Evolutionary conservation across 2,329 filamentous ascomycete genomes (phyloP).

Genomic region (Falciphora oryzae): DNA sequence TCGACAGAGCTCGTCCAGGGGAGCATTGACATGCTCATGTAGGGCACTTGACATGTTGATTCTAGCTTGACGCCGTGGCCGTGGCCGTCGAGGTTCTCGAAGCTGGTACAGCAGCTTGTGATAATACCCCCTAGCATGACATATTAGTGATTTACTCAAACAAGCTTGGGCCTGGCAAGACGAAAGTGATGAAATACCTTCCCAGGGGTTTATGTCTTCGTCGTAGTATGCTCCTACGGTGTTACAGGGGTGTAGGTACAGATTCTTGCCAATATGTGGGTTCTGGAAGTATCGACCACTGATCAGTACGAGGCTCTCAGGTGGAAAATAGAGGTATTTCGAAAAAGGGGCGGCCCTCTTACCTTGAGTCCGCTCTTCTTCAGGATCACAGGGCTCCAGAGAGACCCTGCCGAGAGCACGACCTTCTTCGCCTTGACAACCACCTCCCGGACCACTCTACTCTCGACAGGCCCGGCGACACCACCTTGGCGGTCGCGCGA

Average conservation of each 20-base stretch:
- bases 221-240: constrained; percentile 57
- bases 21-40: constrained; percentile 54
- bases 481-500: constrained; percentile 60
- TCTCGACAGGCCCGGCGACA: constrained; percentile 40
- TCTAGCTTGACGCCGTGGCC: constrained; percentile 84
- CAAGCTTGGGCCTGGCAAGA: not conserved
- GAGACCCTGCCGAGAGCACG: constrained; percentile 68
- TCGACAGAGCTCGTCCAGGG: constrained; percentile 64
- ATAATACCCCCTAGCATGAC: constrained; percentile 60
- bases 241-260: constrained; percentile 74
- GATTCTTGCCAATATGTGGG: constrained; percentile 71
- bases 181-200: constrained; percentile 31
- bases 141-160: not conserved
- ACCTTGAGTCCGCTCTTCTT: constrained; percentile 70
- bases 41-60: constrained; percentile 66
- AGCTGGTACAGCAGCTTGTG: constrained; percentile 69
- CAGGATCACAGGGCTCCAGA: constrained; percentile 73
- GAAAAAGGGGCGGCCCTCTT: constrained; percentile 34
- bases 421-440: constrained; percentile 74
- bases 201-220: constrained; percentile 65
- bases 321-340: constrained; percentile 46
- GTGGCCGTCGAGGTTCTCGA: constrained; percentile 73
- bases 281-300: constrained; percentile 42
- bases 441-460: constrained; percentile 52
- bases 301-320: not conserved